phyloP scores from a whole-genome alignment of 129 eudicot species.

The Daucus carota region DNA sequence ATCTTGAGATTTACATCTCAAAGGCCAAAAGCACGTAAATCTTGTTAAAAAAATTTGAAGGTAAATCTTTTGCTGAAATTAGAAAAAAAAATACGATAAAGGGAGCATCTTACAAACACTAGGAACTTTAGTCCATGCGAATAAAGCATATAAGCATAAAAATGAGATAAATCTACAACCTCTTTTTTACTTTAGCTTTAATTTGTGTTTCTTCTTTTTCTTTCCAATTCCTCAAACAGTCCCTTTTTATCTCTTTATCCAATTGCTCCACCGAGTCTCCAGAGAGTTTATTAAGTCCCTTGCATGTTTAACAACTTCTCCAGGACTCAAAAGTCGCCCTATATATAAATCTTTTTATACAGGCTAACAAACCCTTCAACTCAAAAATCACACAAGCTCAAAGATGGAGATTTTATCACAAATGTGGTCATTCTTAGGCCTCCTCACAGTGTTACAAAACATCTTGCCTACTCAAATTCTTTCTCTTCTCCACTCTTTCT shows the following conservation, averaged over 20 bases:
- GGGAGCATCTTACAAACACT: neutral
- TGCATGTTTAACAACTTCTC: neutral
- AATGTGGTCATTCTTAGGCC: slow-evolving; percentile 39
- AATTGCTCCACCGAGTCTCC: neutral
- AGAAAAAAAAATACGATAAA: too few relatives aligned
- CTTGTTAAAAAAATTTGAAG: too few relatives aligned
- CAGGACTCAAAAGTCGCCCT: neutral
- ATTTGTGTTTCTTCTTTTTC: slow-evolving; percentile 1
- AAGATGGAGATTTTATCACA: slow-evolving; percentile 40
- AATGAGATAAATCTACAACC: neutral
- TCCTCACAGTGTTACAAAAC: slow-evolving; percentile 42
- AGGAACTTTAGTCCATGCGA: neutral
- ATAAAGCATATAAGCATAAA: neutral
- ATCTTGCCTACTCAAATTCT: slow-evolving; percentile 33
- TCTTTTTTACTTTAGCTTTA: neutral
- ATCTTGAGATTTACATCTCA: too few relatives aligned
- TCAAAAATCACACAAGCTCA: slow-evolving; percentile 9
- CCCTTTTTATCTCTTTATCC: neutral
- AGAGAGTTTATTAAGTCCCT: neutral
- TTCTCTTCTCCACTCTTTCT: slow-evolving; percentile 24
- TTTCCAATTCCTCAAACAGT: neutral
- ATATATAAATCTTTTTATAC: neutral
- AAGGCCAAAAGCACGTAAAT: too few relatives aligned
- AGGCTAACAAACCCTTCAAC: neutral
- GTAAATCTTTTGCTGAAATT: too few relatives aligned